These are phyloP conservation scores for Xylaria palmicola DNA, from an alignment of 495 filamentous ascomycete genomes.

Conservation along the genomic window DNA sequence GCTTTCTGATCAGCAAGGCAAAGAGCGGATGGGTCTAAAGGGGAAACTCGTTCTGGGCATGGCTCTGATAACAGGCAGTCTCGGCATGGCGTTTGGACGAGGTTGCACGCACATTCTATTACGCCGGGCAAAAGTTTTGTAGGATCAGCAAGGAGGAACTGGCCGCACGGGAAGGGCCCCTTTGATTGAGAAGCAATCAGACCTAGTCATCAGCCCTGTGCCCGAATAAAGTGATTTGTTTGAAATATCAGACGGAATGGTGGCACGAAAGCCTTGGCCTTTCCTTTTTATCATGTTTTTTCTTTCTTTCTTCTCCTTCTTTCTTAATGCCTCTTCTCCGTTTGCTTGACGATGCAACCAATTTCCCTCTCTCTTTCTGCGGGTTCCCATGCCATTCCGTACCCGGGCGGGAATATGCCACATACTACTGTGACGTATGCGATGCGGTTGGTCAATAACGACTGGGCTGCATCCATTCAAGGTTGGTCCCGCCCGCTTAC, in stretches of 20 bases:
- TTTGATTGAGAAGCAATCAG: background rate
- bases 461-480: background rate
- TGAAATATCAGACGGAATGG: background rate
- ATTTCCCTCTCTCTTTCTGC: no score
- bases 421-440: background rate
- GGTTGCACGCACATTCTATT: background rate
- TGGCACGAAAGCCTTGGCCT: background rate
- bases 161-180: background rate
- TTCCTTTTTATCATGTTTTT: background rate
- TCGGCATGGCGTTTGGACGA: slow-evolving; percentile 13
- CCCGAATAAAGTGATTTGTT: background rate
- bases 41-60: background rate
- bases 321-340: background rate
- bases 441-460: no score
- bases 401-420: no score
- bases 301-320: background rate
- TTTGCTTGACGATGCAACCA: no score
- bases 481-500: background rate
- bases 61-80: background rate
- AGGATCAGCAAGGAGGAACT: background rate
- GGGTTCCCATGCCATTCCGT: no score
- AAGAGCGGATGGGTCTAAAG: background rate
- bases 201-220: background rate
- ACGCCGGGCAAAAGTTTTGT: background rate
- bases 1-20: background rate